A percentile compares a stretch with the other conserved stretches of the same genome.
Evolutionary conservation across 192 early-diverging fungal genomes (phyloP).

Genomic region (Backusella tarrabulga): DNA sequence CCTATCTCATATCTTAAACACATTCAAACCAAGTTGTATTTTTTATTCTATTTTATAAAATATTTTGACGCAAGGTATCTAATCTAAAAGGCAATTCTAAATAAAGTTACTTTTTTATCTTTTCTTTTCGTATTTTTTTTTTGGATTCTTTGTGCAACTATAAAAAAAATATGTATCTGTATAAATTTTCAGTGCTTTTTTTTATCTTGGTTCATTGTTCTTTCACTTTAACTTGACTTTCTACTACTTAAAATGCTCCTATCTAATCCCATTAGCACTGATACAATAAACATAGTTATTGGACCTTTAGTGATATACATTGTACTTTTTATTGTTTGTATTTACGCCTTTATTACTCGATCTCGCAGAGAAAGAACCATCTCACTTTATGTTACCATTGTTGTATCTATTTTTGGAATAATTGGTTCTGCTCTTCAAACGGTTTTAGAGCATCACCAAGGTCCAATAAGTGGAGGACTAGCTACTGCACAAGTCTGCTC

Average conservation of each 20-base stretch:
- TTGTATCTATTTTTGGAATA: background rate
- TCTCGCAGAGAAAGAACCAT: background rate
- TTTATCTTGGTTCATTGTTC: background rate
- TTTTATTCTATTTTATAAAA: too few species aligned
- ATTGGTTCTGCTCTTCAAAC: background rate
- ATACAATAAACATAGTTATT: background rate
- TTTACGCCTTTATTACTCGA: background rate
- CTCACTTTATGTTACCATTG: background rate
- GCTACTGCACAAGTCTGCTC: background rate
- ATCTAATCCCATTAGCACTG: background rate
- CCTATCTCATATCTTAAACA: background rate
- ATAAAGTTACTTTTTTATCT: background rate
- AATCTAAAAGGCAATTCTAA: too few species aligned
- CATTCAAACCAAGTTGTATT: too few species aligned
- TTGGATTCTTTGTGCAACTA: background rate
- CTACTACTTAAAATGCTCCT: background rate
- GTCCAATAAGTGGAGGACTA: background rate
- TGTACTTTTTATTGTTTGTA: background rate
- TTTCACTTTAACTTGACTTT: background rate
- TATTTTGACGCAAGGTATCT: too few species aligned
- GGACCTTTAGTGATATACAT: background rate
- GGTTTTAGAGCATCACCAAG: background rate
- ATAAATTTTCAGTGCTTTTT: background rate
- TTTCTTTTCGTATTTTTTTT: background rate
- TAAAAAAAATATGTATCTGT: background rate